Evolutionary conservation across 148 eudicot species (phyloP).

Genomic region (Chenopodium quinoa): DNA sequence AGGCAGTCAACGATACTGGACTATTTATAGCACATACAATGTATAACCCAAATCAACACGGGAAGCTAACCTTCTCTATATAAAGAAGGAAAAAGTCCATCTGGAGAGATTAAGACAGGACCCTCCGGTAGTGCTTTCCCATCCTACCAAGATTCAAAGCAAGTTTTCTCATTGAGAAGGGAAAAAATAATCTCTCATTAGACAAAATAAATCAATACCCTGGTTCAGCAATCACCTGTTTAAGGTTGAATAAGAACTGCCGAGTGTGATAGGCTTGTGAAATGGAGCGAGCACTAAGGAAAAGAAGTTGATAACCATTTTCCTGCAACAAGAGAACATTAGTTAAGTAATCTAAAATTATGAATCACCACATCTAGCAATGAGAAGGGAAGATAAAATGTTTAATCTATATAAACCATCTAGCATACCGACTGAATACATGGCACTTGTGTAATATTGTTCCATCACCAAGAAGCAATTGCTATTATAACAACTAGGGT

Average conservation of each 20-base stretch:
- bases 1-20: background rate
- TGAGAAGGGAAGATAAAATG: background rate
- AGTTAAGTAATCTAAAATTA: background rate
- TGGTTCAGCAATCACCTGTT: slow-evolving; percentile 56
- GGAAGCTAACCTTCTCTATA: slow-evolving; percentile 75
- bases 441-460: background rate
- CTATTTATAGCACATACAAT: too few relatives aligned
- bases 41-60: background rate
- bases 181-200: background rate
- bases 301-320: slow-evolving; percentile 91
- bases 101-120: slow-evolving; percentile 92
- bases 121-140: slow-evolving; percentile 94
- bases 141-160: slow-evolving; percentile 47
- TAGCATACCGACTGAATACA: background rate
- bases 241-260: slow-evolving; percentile 80
- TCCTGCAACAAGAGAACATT: slow-evolving; percentile 56
- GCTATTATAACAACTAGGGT: background rate
- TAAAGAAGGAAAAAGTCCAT: slow-evolving; percentile 94
- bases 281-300: slow-evolving; percentile 95
- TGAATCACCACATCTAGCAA: slow-evolving; percentile 5
- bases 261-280: slow-evolving; percentile 86
- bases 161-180: slow-evolving; percentile 8
- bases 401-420: background rate
- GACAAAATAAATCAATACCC: background rate
- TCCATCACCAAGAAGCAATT: background rate